Evolutionary conservation across 148 eudicot species (phyloP), one percentile per base, ranked within the genome.

Genomic region (Silene latifolia): DNA sequence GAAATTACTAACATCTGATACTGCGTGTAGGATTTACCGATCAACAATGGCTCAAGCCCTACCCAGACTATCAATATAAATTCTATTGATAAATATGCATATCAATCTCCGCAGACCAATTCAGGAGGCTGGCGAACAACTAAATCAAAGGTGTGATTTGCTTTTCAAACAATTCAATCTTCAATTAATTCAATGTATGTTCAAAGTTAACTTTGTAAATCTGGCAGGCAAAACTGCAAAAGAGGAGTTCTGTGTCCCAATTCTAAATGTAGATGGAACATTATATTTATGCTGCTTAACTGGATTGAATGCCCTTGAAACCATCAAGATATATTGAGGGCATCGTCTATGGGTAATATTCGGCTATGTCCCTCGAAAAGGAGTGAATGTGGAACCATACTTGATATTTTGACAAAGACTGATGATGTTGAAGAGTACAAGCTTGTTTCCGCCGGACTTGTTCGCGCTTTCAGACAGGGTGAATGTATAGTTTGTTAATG

Each of bases 91-190:
- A 85, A 83, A 77, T 94, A 83, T 72, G 79, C 92, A 24, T 94
- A 85, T 72, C 72, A 46, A 56, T 79, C 92, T 58, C 80, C 69
- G 61, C 69, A 63, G 29, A 82, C 77, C 53, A 88, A 81, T 74
- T 80, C 85, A 15, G 89, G 85, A 70, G 96, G 96, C 77, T 95
- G 98, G 98, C 86, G 89, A 77, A 83, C 81, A 48, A 87, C 93
- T 27, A 95, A 80, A 84, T 57, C 91, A 80, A 87, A 87, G 97
- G 96, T 91, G 64, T 72, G 81, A 18, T 63, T 69, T 44, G 24
- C 24, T 63, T 74, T 44, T 65, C 63, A 21, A 13, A 65, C n/a
- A 47, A 0, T 54, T 29, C 19, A 24, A n/a, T 12, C 13, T 54
- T 17, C 17, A 32, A 48, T 25, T 13, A 10, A 39, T 8, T 68